phyloP scores from a whole-genome alignment of 352 stramenopile species.

The Hyaloperonospora arabidopsidis region DNA sequence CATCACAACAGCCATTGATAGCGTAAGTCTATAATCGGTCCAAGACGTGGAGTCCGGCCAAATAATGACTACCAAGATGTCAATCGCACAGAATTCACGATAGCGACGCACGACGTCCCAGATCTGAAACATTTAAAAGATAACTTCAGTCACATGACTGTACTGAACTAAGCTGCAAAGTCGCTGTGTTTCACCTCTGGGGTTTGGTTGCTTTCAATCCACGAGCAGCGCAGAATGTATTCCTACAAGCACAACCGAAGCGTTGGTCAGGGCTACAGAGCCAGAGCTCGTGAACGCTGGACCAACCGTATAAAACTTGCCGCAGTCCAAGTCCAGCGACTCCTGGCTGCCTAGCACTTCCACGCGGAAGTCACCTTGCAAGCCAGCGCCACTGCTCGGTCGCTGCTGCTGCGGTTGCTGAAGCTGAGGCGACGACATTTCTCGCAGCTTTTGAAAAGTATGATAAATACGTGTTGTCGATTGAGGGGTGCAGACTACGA shows the following conservation, averaged over 20 bases:
- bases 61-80: slow-evolving; percentile 55
- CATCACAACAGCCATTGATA: slow-evolving; percentile 3
- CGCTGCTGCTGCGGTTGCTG: slow-evolving; percentile 27
- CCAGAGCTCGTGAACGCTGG: background rate
- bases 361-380: slow-evolving; percentile 58
- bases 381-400: slow-evolving; percentile 19
- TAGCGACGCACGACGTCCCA: slow-evolving; percentile 81
- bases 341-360: slow-evolving; percentile 75
- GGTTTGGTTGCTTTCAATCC: slow-evolving; percentile 42
- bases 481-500: too few relatives aligned
- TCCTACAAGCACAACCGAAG: slow-evolving; percentile 33
- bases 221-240: slow-evolving; percentile 77
- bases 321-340: slow-evolving; percentile 73
- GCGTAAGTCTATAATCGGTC: background rate
- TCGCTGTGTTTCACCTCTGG: slow-evolving; percentile 31
- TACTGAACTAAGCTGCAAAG: background rate
- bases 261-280: background rate
- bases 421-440: slow-evolving; percentile 23
- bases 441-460: background rate
- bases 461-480: too few relatives aligned
- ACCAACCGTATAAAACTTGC: slow-evolving; percentile 80
- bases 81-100: slow-evolving; percentile 78
- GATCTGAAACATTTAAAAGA: slow-evolving; percentile 35
- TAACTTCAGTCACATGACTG: background rate
- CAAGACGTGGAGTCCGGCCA: background rate